Conservation (phyloP, 495 filamentous ascomycete species). For the Emericellopsis terricola region DNA sequence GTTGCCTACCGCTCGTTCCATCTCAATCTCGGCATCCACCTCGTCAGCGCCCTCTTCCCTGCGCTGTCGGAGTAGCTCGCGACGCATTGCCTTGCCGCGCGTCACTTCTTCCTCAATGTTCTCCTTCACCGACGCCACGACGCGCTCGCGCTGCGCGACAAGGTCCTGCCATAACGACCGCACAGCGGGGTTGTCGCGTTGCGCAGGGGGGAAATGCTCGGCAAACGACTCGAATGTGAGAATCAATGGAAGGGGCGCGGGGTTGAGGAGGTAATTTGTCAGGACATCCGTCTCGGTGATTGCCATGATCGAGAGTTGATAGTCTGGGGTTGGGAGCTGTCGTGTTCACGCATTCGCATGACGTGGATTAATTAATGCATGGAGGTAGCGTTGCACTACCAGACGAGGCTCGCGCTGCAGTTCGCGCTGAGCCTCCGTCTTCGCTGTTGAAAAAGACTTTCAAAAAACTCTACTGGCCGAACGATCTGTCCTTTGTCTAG, state of each 20-base stretch:
- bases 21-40: conserved; percentile 45
- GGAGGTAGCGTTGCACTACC: no score
- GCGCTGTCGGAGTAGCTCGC: conserved; percentile 37
- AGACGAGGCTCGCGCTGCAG: no score
- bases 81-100: conserved; percentile 42
- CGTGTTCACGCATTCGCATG: no score
- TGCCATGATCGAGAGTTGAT: conserved; percentile 31
- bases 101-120: conserved; percentile 51
- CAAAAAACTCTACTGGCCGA: no score
- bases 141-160: conserved; percentile 47
- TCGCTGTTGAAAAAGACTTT: no score
- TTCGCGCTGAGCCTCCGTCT: no score
- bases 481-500: no score
- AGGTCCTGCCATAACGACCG: conserved; percentile 63
- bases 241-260: conserved; percentile 51
- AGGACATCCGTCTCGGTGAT: conserved; percentile 57
- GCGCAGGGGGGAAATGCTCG: conserved; percentile 51
- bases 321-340: no score
- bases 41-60: conserved; percentile 35
- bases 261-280: conserved; percentile 57
- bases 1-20: conserved; percentile 55
- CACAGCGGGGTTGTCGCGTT: conserved; percentile 54
- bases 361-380: no score
- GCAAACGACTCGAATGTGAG: conserved; percentile 60
- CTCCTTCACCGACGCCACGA: conserved; percentile 46